Evolutionary conservation across 306 rosid genomes (phyloP).

Genomic region (Quillaja saponaria): DNA sequence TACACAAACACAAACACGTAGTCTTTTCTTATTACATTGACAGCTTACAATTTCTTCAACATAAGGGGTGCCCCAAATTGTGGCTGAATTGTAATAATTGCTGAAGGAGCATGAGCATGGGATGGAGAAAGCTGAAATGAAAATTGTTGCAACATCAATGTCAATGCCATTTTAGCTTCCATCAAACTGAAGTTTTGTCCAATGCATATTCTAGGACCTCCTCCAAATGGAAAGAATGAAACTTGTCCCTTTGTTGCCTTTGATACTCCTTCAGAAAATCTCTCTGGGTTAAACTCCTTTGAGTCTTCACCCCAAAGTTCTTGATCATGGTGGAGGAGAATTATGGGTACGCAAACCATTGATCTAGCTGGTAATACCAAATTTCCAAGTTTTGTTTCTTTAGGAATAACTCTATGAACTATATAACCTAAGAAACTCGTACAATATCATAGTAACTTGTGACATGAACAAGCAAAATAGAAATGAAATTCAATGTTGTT

Average conservation of each 20-base stretch:
- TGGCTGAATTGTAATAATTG: slow-evolving; percentile 25
- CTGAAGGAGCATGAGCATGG: slow-evolving; percentile 44
- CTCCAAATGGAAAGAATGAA: slow-evolving; percentile 39
- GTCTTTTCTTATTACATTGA: neutral
- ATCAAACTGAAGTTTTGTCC: slow-evolving; percentile 47
- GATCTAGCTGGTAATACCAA: slow-evolving; percentile 39
- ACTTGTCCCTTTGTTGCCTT: slow-evolving; percentile 31
- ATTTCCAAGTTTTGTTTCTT: slow-evolving; percentile 26
- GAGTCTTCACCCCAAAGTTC: slow-evolving; percentile 51
- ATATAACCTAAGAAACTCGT: slow-evolving; percentile 48
- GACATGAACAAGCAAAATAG: no score
- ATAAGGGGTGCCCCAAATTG: slow-evolving; percentile 47
- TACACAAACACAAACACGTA: no score
- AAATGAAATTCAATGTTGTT: no score
- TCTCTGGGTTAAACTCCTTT: slow-evolving; percentile 41
- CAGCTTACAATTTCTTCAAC: slow-evolving; percentile 17
- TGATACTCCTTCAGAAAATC: slow-evolving; percentile 40
- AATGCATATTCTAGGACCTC: slow-evolving; percentile 48
- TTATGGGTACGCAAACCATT: neutral
- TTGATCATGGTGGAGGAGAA: slow-evolving; percentile 29
- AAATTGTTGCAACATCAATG: slow-evolving; percentile 40
- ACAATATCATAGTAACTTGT: slow-evolving; percentile 45
- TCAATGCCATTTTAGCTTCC: slow-evolving; percentile 44
- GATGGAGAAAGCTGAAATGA: slow-evolving; percentile 45
- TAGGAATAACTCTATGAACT: neutral